These are phyloP conservation scores for Coccomyxa subellipsoidea DNA, from an alignment of 163 green algal genomes.

Conservation along the genomic window DNA sequence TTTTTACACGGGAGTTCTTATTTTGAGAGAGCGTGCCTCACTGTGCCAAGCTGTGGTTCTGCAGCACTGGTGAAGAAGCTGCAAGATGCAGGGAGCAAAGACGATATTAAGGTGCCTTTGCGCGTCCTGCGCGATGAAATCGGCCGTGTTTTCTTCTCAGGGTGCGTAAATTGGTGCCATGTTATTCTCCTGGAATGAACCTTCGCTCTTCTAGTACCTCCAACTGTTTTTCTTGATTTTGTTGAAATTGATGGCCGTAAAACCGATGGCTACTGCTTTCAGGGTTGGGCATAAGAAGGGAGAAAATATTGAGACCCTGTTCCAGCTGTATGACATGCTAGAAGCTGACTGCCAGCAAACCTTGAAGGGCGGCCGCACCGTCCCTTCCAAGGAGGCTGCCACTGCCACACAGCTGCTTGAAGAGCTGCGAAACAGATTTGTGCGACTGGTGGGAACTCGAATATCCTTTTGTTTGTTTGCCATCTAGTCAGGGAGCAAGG, in stretches of 20 bases:
- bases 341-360: conserved; percentile 7
- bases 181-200: background rate
- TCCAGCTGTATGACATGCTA: conserved; percentile 20
- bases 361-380: background rate
- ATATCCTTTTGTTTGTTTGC: too few relatives aligned
- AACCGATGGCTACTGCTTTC: background rate
- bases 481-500: too few relatives aligned
- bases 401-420: conserved; percentile 5
- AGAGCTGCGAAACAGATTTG: conserved; percentile 14
- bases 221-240: background rate
- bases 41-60: background rate
- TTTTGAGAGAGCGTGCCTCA: background rate
- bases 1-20: too few relatives aligned
- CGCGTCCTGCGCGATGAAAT: conserved; percentile 24
- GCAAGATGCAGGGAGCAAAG: conserved; percentile 12
- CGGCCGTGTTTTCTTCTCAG: conserved; percentile 11
- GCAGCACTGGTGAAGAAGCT: conserved; percentile 21
- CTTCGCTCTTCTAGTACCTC: background rate
- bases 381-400: background rate
- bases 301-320: conserved; percentile 2
- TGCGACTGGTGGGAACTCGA: conserved; percentile 6
- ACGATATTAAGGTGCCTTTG: conserved; percentile 20
- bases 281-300: background rate
- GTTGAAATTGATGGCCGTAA: background rate
- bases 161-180: background rate